Evolutionary conservation across 139 green algal species (phyloP), one percentile per base, ranked within the genome.

Genomic region (Nannochloris sp.): DNA sequence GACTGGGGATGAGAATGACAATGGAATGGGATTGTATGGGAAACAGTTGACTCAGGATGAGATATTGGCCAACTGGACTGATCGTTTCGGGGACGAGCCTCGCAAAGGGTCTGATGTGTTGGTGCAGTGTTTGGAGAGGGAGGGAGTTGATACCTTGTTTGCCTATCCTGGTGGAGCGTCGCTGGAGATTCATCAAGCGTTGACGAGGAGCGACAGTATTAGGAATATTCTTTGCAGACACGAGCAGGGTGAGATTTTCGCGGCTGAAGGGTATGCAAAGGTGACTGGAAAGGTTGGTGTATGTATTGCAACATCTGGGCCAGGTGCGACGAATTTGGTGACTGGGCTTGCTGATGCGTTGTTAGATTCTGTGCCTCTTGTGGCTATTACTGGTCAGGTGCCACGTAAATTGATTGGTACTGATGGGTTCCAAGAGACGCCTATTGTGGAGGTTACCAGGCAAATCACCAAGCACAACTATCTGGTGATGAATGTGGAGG

Each of bases 381-480:
- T 99, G 34, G 93, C 93, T 49, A 98, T 99, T 81, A 99, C 94
- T 2, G 94, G 94, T 7, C 90, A 96, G 82, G 88, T 95, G 27
- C 88, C 88, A 2, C 73, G 89, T 59, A 64, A 71, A 25, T 86
- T 95, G 70, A 96, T 96, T 61, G 89, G 89, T 44, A 89, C 83
- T 44, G 89, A 96, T 63, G 94, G 83, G 14, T 99, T 99, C 81
- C 94, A 99, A 78, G 94, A 99, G 82, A 99, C 94, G 19, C 94
- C 94, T 51, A 99, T 97, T 56, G 92, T 98, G 57, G 94, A 99
- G 81, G 87, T 99, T 8, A 96, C 93, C 5, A 82, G 94, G 44
- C 87, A 92, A 68, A 98, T 99, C 81, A 98, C 93, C 62, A 99
- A 99, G 85, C 94, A 99, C 88, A 99, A 99, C 82, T 99, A 94